Evolutionary conservation across 2,329 filamentous ascomycete genomes (phyloP).

Genomic region (Fusarium bulbicola): DNA sequence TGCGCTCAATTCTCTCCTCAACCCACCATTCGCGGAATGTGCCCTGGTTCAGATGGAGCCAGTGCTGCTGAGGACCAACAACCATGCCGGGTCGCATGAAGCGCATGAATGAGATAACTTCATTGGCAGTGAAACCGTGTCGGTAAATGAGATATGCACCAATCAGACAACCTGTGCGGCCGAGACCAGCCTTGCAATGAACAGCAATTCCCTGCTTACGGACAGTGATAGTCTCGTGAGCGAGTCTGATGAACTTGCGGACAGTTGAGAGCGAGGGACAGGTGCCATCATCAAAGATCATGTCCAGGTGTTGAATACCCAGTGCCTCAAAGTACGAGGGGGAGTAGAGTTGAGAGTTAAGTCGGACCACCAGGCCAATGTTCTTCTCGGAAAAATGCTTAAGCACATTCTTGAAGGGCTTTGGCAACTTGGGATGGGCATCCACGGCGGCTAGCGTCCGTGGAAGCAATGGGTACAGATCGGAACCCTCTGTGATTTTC

Average conservation of each 20-base stretch:
- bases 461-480: constrained; percentile 78
- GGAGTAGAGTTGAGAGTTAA: constrained; percentile 96
- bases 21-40: constrained; percentile 99
- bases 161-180: constrained; percentile 94
- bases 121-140: constrained; percentile 96
- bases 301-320: constrained; percentile 95
- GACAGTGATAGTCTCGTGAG: constrained; percentile 91
- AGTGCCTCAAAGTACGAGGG: constrained; percentile 97
- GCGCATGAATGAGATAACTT: constrained; percentile 97
- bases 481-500: constrained; percentile 76
- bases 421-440: constrained; percentile 74
- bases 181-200: constrained; percentile 97
- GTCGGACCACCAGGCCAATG: constrained; percentile 90
- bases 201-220: constrained; percentile 95
- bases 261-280: constrained; percentile 91
- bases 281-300: constrained; percentile 99
- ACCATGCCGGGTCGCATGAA: constrained; percentile 99
- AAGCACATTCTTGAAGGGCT: constrained; percentile 95
- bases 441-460: constrained; percentile 78
- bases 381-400: constrained; percentile 87
- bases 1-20: constrained; percentile 82
- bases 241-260: constrained; percentile 91
- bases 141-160: constrained; percentile 98
- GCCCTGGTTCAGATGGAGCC: constrained; percentile 96
- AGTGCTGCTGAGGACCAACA: constrained; percentile 97